Base-by-base conservation (phyloP, 1,139 yeast genomes). In the Pichia sp. region DNA sequence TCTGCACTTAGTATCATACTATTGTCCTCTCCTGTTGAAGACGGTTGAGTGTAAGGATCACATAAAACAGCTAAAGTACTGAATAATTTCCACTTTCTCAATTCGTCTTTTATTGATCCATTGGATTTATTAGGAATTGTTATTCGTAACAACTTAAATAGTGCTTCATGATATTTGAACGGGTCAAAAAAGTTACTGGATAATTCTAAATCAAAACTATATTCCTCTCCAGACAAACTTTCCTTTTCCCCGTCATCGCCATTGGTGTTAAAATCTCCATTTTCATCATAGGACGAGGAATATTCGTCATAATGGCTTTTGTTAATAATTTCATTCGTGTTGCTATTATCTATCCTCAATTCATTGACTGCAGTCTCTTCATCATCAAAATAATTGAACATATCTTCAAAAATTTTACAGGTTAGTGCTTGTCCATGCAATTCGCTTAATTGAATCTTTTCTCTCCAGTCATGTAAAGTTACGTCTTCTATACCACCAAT, bases 31-130 rank as follows among this genome's bases (percentile, higher is more conserved):
- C 78, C 81, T n/a, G 71, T 71, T 34, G 81, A 85, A 38, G 74
- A 73, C 0, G 90, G 88, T 51, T 80, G 87, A 1, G 86, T 78
- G 53, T 71, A 66, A 4, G 86, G 85, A 57, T 81, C 87, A 45
- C 81, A 74, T 37, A 82, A 59, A 2, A 77, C 66, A 3, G 75
- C 64, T 3, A 71, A 56, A 1, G 58, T 49, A 1, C 54, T 42
- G 44, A 64, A 65, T n/a, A 58, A 39, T 40, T 49, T 31, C 11
- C 33, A 31, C 33, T 31, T 8, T 31, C 11, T 31, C 11, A 2
- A 8, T 31, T 31, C 33, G 33, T 8, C 33, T 31, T 31, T 31
- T 31, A 31, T 11, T 31, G 33, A 48, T 55, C 44, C 11, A 51
- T 36, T 29, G 51, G 23, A 16, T 16, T 16, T 16, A 16, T 16